Evolutionary conservation across 176 grass and related monocot genomes (phyloP).

Genomic region (Ampelocalamus luodianensis): DNA sequence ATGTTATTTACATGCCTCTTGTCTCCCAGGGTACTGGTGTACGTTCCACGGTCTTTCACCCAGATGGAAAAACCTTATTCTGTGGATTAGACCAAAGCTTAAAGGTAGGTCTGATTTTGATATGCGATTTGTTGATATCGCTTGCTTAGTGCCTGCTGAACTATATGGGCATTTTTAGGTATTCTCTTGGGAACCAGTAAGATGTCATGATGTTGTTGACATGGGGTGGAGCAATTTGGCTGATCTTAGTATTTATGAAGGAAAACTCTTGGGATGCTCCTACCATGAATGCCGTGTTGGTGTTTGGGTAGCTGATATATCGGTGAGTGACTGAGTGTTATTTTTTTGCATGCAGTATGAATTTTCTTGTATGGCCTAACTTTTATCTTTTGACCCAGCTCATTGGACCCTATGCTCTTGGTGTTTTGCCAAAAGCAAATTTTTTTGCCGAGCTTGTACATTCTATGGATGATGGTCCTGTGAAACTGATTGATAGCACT

Average conservation of each 20-base stretch:
- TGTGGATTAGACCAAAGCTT: constrained; percentile 84
- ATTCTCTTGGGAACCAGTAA: constrained; percentile 97
- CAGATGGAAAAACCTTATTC: constrained; percentile 93
- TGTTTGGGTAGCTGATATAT: constrained; percentile 97
- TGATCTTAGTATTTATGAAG: constrained; percentile 98
- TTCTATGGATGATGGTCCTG: constrained; percentile 56
- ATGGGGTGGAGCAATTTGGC: constrained; percentile 90
- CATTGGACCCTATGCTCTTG: constrained; percentile 92
- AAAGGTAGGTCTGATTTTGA: constrained; percentile 61
- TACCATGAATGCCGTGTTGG: constrained; percentile 72
- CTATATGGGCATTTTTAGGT: constrained; percentile 59
- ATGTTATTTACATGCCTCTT: constrained; percentile 5
- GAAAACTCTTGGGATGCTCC: constrained; percentile 95
- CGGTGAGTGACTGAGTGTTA: constrained; percentile 53
- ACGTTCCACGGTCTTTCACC: constrained; percentile 87
- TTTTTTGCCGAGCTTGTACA: constrained; percentile 59
- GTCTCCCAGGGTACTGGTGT: constrained; percentile 62
- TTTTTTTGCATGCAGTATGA: constrained; percentile 10
- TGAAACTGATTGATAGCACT: constrained; percentile 46
- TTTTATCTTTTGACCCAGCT: constrained; percentile 58
- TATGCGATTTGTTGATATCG: constrained; percentile 16
- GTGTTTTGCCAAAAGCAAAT: constrained; percentile 72
- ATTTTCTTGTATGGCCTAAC: constrained; percentile 44
- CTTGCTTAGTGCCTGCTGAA: constrained; percentile 26
- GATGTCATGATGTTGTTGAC: constrained; percentile 85